Evolutionary conservation across 306 rosid species (phyloP).

Genomic region (Canavalia gladiata): DNA sequence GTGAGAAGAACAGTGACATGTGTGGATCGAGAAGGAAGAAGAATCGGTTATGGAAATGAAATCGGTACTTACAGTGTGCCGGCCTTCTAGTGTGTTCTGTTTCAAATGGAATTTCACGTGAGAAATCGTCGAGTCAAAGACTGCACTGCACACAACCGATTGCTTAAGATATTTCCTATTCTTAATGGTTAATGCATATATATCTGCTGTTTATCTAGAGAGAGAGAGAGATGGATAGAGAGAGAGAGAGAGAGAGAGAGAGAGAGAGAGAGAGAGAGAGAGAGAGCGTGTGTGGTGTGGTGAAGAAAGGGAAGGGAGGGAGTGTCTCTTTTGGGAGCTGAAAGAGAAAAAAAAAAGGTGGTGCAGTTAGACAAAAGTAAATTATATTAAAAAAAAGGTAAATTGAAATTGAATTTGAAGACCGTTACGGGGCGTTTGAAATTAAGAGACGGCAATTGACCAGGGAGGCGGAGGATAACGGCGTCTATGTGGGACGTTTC

Average conservation of each 20-base stretch:
- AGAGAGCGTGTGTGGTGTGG: constrained; percentile 40
- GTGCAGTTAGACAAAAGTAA: constrained; percentile 8
- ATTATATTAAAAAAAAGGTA: not conserved
- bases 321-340: constrained; percentile 46
- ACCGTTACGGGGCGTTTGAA: constrained; percentile 61
- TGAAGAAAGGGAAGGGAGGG: constrained; percentile 34
- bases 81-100: constrained; percentile 52
- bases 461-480: constrained; percentile 50
- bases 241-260: constrained; percentile 39
- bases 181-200: constrained; percentile 28
- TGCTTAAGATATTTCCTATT: constrained; percentile 36
- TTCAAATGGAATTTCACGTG: constrained; percentile 50
- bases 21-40: constrained; percentile 63
- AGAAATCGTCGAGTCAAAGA: constrained; percentile 50
- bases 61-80: constrained; percentile 60
- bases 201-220: not conserved
- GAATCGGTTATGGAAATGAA: constrained; percentile 22
- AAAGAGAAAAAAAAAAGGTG: constrained; percentile 6
- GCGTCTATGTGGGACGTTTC: constrained; percentile 60
- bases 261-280: constrained; percentile 40
- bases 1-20: constrained; percentile 36
- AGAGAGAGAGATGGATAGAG: constrained; percentile 44
- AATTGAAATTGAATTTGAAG: constrained; percentile 41
- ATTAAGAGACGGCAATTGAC: constrained; percentile 47
- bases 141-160: constrained; percentile 36